These are phyloP conservation scores for Solanum dulcamara DNA, from an alignment of 257 asterid genomes.

Conservation along the genomic window DNA sequence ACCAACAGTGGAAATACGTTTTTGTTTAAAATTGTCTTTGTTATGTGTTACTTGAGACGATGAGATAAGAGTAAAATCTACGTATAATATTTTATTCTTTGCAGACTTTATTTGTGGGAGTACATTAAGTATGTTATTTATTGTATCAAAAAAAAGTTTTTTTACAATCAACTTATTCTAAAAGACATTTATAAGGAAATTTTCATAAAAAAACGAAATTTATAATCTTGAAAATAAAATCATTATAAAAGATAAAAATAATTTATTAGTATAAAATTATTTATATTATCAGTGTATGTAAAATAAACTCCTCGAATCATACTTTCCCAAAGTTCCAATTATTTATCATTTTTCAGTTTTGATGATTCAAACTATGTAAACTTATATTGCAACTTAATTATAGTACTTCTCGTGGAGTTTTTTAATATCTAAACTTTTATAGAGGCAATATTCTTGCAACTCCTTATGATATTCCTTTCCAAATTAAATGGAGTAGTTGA, in stretches of 20 bases:
- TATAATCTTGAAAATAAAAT: not conserved
- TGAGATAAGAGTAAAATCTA: rapidly evolving
- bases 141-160: too few relatives aligned
- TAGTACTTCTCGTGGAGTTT: rapidly evolving
- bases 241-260: not conserved
- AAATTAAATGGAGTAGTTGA: not conserved
- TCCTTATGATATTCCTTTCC: not conserved
- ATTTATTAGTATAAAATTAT: not conserved
- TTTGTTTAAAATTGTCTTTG: not conserved
- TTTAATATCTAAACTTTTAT: not conserved
- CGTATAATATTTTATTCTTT: not conserved
- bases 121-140: not conserved
- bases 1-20: not conserved
- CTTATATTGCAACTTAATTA: not conserved
- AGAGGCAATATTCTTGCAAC: not conserved
- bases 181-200: not conserved
- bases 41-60: not conserved
- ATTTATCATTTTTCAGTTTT: not conserved
- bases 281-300: not conserved
- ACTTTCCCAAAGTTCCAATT: not conserved
- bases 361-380: rapidly evolving
- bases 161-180: not conserved
- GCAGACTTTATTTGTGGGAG: not conserved
- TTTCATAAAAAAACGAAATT: not conserved
- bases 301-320: not conserved